These are phyloP conservation scores for Colletotrichum camelliae DNA, from an alignment of 2,329 filamentous ascomycete genomes.

Conservation along the genomic window DNA sequence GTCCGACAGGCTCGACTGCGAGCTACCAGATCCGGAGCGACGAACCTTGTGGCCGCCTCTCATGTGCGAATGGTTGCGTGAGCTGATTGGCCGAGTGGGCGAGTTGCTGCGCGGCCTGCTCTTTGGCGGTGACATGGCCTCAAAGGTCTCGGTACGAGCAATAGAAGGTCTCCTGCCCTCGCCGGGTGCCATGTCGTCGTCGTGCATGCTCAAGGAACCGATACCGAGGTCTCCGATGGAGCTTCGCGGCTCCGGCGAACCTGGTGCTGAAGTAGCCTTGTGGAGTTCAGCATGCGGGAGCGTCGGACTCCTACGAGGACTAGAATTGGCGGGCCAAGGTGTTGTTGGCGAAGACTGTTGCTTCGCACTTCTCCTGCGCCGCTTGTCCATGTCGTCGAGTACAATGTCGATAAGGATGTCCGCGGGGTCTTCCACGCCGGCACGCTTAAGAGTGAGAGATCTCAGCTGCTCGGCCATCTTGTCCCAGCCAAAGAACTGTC, in stretches of 20 bases:
- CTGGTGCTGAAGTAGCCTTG: constrained; percentile 72
- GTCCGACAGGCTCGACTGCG: constrained; percentile 78
- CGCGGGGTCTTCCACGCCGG: constrained; percentile 84
- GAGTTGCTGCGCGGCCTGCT: constrained; percentile 77
- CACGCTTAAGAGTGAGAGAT: constrained; percentile 87
- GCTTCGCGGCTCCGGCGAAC: constrained; percentile 59
- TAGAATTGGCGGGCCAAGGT: constrained; percentile 65
- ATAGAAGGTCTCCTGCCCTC: constrained; percentile 49
- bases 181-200: constrained; percentile 46
- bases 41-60: constrained; percentile 77
- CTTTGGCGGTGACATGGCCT: constrained; percentile 48
- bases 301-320: constrained; percentile 67
- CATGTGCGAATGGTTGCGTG: constrained; percentile 73
- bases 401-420: constrained; percentile 94
- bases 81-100: constrained; percentile 76
- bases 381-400: constrained; percentile 93
- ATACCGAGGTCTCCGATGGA: constrained; percentile 57
- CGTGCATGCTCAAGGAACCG: constrained; percentile 64
- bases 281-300: constrained; percentile 70
- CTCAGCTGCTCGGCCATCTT: constrained; percentile 89
- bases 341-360: constrained; percentile 79
- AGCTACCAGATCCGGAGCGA: constrained; percentile 90
- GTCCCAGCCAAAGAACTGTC: constrained; percentile 98
- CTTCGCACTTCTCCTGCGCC: constrained; percentile 87
- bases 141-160: constrained; percentile 53